Conservation (phyloP, 2,329 filamentous ascomycete species). For the Basipetospora chlamydospora region DNA sequence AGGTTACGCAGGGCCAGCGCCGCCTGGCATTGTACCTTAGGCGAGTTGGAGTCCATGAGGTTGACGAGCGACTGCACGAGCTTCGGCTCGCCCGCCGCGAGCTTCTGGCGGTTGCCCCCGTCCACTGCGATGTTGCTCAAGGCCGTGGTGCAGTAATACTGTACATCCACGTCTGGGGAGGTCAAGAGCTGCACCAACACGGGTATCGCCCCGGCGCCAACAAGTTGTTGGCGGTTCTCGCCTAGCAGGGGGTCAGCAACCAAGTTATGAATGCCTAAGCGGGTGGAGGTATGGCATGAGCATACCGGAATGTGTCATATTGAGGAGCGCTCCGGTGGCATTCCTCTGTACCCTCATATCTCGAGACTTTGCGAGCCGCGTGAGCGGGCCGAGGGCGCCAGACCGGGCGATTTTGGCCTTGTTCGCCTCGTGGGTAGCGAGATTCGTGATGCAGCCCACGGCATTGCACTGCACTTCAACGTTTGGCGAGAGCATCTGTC, state of each 20-base stretch:
- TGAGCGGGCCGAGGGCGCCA: slow-evolving; percentile 80
- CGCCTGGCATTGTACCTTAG: slow-evolving; percentile 96
- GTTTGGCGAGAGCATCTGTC: slow-evolving; percentile 95
- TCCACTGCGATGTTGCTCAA: slow-evolving; percentile 98
- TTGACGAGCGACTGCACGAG: slow-evolving; percentile 89
- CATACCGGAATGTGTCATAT: slow-evolving; percentile 97
- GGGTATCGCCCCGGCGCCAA: slow-evolving; percentile 94
- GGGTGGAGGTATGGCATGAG: slow-evolving; percentile 4
- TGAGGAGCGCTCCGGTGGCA: slow-evolving; percentile 86
- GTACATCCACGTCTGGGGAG: slow-evolving; percentile 88
- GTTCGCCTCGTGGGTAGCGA: slow-evolving; percentile 97
- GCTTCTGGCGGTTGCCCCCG: slow-evolving; percentile 73
- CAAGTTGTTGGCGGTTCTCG: slow-evolving; percentile 93
- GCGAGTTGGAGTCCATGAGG: slow-evolving; percentile 92
- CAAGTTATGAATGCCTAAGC: too few species aligned
- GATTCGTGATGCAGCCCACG: slow-evolving; percentile 94
- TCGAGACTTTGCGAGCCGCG: slow-evolving; percentile 85
- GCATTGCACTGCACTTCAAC: slow-evolving; percentile 99
- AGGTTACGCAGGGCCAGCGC: slow-evolving; percentile 87
- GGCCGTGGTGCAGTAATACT: slow-evolving; percentile 98
- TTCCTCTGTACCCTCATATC: slow-evolving; percentile 98
- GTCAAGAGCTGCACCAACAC: slow-evolving; percentile 90
- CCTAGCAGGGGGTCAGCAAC: too few species aligned
- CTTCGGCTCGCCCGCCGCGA: slow-evolving; percentile 80
- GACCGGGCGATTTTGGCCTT: slow-evolving; percentile 97